Percentiles rank a stretch among this genome's conserved stretches.
phyloP scores from a whole-genome alignment of 2,329 filamentous ascomycete genomes.

The Helminthosporium solani region DNA sequence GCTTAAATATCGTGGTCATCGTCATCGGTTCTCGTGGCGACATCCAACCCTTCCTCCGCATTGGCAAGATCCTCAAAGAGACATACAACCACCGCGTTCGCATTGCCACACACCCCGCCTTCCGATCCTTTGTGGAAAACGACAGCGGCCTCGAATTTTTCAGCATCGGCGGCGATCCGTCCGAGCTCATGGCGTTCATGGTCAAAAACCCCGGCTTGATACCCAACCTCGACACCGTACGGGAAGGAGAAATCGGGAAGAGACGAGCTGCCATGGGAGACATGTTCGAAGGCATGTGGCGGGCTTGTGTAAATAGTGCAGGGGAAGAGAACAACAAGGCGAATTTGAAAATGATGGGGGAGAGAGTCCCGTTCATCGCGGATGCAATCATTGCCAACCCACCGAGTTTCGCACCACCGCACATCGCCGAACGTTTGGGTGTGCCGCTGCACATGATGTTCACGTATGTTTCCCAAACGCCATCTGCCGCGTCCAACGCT shows the following conservation, averaged over 20 bases:
- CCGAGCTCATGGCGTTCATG: conserved; percentile 86
- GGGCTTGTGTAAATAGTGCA: conserved; percentile 71
- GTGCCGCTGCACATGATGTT: conserved; percentile 85
- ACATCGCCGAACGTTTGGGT: conserved; percentile 72
- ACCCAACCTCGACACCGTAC: conserved; percentile 70
- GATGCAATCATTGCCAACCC: conserved; percentile 81
- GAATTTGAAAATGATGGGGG: conserved; percentile 64
- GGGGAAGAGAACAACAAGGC: conserved; percentile 64
- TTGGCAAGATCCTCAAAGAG: conserved; percentile 71
- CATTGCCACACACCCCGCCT: conserved; percentile 76
- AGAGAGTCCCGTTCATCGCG: conserved; percentile 72
- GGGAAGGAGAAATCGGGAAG: conserved; percentile 69
- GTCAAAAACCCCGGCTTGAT: conserved; percentile 80
- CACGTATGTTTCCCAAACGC: conserved; percentile 62
- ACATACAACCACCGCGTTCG: conserved; percentile 72
- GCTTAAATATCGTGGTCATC: conserved; percentile 78
- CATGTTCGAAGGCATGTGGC: conserved; percentile 83
- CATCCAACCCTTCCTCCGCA: conserved; percentile 75
- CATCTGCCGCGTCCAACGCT: too few relatives aligned
- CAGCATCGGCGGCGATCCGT: conserved; percentile 74
- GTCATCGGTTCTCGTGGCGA: conserved; percentile 80
- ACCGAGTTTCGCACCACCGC: conserved; percentile 74
- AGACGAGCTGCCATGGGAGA: conserved; percentile 71
- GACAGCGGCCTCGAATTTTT: conserved; percentile 78
- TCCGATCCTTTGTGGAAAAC: conserved; percentile 72